Evolutionary conservation across 257 asterid species (phyloP), one percentile per base, ranked within the genome.

Genomic region (Capsicum pubescens): DNA sequence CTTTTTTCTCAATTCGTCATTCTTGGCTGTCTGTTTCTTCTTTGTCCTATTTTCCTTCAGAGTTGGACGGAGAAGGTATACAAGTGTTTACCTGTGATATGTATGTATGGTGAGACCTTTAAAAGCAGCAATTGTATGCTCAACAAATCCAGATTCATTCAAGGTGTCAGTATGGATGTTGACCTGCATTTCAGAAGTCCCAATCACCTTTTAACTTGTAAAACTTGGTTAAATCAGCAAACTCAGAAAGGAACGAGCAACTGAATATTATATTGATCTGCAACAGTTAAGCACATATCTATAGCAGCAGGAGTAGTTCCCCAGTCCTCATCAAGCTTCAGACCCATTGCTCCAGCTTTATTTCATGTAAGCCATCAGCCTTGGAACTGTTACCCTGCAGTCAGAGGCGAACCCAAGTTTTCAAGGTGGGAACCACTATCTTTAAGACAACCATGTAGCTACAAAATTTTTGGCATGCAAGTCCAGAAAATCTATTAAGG

Each of bases 301-400:
- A 94, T 96, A 82, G 97, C 97, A 76, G 98, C 98, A 58, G 98
- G 99, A 88, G 98, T 94, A 74, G 93, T 93, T 88, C 98, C 98
- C 99, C 99, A 94, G 86, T 96, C 98, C 89, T 96, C 99, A 48
- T 96, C 98, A 92, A 96, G 99, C 93, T 96, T 96, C 86, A 96
- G 88, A 82, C 99, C 99, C 93, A 96, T 93, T 83, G 99, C 99
- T 85, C 98, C 99, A 87, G 99, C 98, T 89, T 90, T 85, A 96
- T 90, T 80, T 94, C 98, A 87, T 91, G 95, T n/a, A 96, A 88
- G 69, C 95, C 98, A 83, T 91, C 93, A 85, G 82, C 88, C 91
- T 89, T 92, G 48, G 98, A 78, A 82, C 95, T 84, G 86, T 96
- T 96, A 84, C 98, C 99, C 99, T 96, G 57, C 48, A 67, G 35